Conservation (phyloP, 306 rosid genomes). For the Malus fusca region DNA sequence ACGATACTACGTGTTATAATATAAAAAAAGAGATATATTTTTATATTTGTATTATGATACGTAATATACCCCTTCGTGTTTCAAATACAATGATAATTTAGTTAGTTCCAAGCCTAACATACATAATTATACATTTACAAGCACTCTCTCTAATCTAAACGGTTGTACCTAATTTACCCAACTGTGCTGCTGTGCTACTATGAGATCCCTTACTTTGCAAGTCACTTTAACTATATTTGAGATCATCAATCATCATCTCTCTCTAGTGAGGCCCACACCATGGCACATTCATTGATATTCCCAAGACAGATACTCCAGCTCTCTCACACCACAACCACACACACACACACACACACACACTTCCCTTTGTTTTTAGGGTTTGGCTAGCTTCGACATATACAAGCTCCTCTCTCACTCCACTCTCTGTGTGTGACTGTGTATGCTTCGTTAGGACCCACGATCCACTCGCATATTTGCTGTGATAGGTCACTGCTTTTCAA, state of each 20-base stretch:
- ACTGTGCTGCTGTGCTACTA: not conserved
- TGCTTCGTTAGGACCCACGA: constrained; percentile 15
- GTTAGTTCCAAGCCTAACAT: not conserved
- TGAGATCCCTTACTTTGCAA: constrained; percentile 17
- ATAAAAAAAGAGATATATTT: too few relatives aligned
- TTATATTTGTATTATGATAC: too few relatives aligned
- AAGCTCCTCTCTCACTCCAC: constrained; percentile 22
- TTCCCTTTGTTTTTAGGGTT: not conserved
- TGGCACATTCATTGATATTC: constrained; percentile 39
- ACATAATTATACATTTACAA: not conserved
- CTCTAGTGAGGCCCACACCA: constrained; percentile 27
- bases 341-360: not conserved
- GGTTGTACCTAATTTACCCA: constrained; percentile 42
- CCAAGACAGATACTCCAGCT: constrained; percentile 49
- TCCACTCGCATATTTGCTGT: not conserved
- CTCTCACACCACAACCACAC: constrained; percentile 30
- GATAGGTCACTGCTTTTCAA: not conserved
- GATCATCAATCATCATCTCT: constrained; percentile 10
- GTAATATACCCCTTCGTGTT: fast-evolving
- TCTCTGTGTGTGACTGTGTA: not conserved
- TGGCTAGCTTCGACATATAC: constrained; percentile 11
- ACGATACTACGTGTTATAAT: too few relatives aligned
- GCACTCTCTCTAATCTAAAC: not conserved
- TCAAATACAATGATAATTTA: not conserved
- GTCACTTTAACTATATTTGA: constrained; percentile 16